These are phyloP conservation scores for Vanderwaltozyma yarrowii DNA, from an alignment of 805 yeast genomes.

Conservation along the genomic window DNA sequence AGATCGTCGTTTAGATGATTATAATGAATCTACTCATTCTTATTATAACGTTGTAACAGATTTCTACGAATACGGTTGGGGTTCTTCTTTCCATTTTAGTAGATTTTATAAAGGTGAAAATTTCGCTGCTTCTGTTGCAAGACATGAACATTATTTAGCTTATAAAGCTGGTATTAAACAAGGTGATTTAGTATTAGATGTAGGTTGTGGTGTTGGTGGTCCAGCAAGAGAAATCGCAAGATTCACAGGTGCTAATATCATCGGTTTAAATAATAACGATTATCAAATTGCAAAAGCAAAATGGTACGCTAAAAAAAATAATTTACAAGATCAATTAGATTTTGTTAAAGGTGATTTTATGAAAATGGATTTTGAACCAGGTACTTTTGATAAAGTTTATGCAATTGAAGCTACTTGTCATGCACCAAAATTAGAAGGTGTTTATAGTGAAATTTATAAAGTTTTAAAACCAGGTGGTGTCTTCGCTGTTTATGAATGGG, in stretches of 20 bases:
- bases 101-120: conserved; percentile 91
- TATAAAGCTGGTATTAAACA: conserved; percentile 69
- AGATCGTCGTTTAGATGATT: conserved; percentile 65
- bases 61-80: conserved; percentile 99
- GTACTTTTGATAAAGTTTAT: conserved; percentile 89
- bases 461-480: conserved; percentile 96
- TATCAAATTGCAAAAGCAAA: conserved; percentile 91
- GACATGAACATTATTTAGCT: conserved; percentile 95
- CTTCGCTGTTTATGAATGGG: conserved; percentile 99
- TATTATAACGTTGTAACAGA: conserved; percentile 96
- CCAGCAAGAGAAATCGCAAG: conserved; percentile 95
- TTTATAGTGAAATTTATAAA: conserved; percentile 86
- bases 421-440: conserved; percentile 94
- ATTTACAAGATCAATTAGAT: conserved; percentile 61
- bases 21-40: conserved; percentile 85
- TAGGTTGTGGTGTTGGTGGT: conserved; percentile 99
- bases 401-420: conserved; percentile 99
- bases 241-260: conserved; percentile 77
- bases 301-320: conserved; percentile 57
- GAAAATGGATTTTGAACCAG: conserved; percentile 94
- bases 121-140: conserved; percentile 87
- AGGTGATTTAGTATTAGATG: conserved; percentile 85
- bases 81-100: conserved; percentile 94
- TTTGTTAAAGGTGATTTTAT: conserved; percentile 97
- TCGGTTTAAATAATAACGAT: conserved; percentile 93